phyloP scores from a whole-genome alignment of 2,329 filamentous ascomycete genomes.

The Trichoderma asperellum region DNA sequence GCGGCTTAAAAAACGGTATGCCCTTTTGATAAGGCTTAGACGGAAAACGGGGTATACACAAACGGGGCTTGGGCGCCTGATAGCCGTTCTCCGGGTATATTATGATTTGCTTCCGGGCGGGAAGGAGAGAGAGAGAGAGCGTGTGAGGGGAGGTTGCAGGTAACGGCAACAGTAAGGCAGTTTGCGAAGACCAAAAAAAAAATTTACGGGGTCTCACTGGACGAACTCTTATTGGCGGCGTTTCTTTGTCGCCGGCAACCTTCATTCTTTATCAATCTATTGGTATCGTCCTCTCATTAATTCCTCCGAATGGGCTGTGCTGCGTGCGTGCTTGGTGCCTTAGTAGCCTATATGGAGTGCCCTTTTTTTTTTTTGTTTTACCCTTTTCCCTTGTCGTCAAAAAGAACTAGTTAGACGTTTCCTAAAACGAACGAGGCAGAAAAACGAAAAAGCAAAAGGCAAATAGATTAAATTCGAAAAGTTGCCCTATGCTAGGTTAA shows the following conservation, averaged over 20 bases:
- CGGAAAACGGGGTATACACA: neutral
- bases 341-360: neutral
- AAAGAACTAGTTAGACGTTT: neutral
- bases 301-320: neutral
- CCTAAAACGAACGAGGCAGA: neutral
- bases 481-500: neutral
- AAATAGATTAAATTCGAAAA: neutral
- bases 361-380: neutral
- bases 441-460: conserved; percentile 1
- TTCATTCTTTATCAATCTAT: neutral
- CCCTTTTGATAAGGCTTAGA: conserved; percentile 5
- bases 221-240: conserved; percentile 9
- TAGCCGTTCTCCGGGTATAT: neutral
- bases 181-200: too few species aligned
- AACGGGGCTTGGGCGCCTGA: neutral
- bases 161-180: too few species aligned
- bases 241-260: neutral
- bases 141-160: neutral
- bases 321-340: neutral
- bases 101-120: neutral
- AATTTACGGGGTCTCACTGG: neutral
- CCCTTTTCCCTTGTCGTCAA: neutral
- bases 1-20: conserved; percentile 6
- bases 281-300: neutral
- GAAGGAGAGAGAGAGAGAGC: neutral